Percentiles rank a stretch among this genome's conserved stretches.
phyloP scores from a whole-genome alignment of 2,329 filamentous ascomycete genomes.

The Colletotrichum siamense region DNA sequence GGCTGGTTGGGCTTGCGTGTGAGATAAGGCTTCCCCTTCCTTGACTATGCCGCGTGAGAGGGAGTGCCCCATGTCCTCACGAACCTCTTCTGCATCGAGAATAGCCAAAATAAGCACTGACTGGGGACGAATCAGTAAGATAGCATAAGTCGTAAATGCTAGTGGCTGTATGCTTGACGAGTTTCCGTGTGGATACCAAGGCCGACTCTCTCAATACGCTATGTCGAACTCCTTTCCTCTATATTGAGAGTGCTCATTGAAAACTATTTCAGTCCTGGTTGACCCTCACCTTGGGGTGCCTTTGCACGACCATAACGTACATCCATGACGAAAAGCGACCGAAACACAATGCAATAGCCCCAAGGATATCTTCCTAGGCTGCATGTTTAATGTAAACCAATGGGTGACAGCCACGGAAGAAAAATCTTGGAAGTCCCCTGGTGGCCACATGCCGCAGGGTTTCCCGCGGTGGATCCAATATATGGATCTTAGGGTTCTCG shows the following conservation, averaged over 20 bases:
- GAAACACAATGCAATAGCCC: background rate
- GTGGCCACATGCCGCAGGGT: background rate
- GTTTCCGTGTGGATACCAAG: background rate
- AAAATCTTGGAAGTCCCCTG: accelerated
- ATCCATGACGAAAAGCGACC: background rate
- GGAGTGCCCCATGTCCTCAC: background rate
- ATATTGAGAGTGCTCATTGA: background rate
- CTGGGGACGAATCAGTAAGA: background rate
- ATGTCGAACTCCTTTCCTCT: accelerated
- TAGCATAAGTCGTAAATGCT: background rate
- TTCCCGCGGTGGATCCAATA: background rate
- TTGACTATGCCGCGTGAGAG: background rate
- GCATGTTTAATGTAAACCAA: accelerated
- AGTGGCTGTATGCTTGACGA: accelerated
- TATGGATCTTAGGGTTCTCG: accelerated
- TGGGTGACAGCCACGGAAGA: background rate
- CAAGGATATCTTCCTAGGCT: no score
- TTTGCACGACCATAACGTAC: background rate
- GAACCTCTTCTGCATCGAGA: background rate
- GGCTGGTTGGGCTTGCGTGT: background rate
- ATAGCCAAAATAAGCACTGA: background rate
- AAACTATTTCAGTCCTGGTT: background rate
- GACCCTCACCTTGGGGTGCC: background rate
- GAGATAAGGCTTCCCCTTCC: background rate
- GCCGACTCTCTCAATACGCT: background rate